Evolutionary conservation across 768 basidiomycete genomes (phyloP).

Genomic region (Agaricus blazei): DNA sequence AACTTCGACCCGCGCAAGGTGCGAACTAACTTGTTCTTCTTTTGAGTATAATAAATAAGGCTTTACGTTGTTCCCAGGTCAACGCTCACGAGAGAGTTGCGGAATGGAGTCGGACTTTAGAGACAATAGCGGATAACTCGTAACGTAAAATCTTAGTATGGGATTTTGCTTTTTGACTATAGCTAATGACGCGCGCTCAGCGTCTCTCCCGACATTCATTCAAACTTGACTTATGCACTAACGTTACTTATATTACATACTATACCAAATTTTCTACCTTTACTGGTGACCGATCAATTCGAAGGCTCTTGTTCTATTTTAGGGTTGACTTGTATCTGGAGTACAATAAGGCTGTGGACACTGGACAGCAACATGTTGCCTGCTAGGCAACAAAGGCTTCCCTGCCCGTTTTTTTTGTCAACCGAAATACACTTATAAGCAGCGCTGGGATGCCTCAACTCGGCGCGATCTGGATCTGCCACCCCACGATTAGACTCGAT

Average conservation of each 20-base stretch:
- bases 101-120: constrained; percentile 66
- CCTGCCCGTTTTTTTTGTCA: not conserved
- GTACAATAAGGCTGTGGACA: not conserved
- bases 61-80: constrained; percentile 37
- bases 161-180: no score
- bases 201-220: no score
- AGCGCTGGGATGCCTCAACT: not conserved
- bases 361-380: not conserved
- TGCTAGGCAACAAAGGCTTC: not conserved
- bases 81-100: constrained; percentile 68
- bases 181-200: no score
- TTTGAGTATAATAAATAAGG: not conserved
- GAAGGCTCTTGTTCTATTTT: no score
- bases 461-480: constrained; percentile 25
- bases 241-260: no score
- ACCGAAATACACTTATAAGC: constrained; percentile 1
- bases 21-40: constrained; percentile 9
- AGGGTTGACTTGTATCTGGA: not conserved
- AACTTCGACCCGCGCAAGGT: constrained; percentile 77
- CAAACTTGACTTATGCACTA: no score
- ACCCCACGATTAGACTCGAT: constrained; percentile 7
- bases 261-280: no score
- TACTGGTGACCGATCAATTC: no score
- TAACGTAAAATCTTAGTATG: not conserved
- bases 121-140: constrained; percentile 25